These are phyloP conservation scores for Coniella vitis DNA, from an alignment of 2,329 filamentous ascomycete genomes.

Conservation along the genomic window DNA sequence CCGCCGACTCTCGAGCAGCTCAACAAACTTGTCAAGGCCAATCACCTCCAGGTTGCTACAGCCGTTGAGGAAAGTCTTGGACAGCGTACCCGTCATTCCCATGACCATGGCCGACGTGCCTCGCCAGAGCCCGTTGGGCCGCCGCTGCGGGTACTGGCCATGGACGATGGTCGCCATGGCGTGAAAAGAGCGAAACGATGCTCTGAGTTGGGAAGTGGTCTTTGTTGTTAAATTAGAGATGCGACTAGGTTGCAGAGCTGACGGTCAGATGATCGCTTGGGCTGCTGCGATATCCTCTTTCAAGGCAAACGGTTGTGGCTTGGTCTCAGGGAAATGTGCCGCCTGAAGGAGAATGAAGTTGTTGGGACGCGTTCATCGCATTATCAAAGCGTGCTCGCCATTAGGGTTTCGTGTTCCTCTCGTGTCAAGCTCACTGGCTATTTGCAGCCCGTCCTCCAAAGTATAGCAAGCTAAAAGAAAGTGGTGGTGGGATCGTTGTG, in stretches of 20 bases:
- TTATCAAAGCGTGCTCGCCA: neutral
- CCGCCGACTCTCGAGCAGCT: slow-evolving; percentile 65
- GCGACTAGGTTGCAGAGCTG: no score
- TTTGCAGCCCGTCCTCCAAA: no score
- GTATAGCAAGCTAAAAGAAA: neutral
- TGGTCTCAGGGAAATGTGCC: no score
- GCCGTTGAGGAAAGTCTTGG: slow-evolving; percentile 66
- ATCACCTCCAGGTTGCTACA: slow-evolving; percentile 69
- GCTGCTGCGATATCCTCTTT: no score
- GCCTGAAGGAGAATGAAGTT: neutral
- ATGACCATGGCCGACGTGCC: slow-evolving; percentile 67
- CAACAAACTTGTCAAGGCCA: slow-evolving; percentile 69
- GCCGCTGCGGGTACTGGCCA: slow-evolving; percentile 19
- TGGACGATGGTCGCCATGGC: slow-evolving; percentile 14
- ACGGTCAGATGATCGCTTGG: no score
- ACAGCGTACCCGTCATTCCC: slow-evolving; percentile 64
- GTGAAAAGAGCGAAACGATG: neutral
- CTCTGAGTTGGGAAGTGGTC: no score
- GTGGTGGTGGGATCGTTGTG: neutral
- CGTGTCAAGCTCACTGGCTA: no score
- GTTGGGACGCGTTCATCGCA: neutral
- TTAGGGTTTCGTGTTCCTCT: no score
- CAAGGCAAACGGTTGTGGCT: no score
- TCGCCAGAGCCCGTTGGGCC: slow-evolving; percentile 63
- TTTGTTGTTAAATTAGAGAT: no score